These are phyloP conservation scores for Magnaporthiopsis rhizophila DNA, from an alignment of 2,329 filamentous ascomycete species.

Conservation along the genomic window DNA sequence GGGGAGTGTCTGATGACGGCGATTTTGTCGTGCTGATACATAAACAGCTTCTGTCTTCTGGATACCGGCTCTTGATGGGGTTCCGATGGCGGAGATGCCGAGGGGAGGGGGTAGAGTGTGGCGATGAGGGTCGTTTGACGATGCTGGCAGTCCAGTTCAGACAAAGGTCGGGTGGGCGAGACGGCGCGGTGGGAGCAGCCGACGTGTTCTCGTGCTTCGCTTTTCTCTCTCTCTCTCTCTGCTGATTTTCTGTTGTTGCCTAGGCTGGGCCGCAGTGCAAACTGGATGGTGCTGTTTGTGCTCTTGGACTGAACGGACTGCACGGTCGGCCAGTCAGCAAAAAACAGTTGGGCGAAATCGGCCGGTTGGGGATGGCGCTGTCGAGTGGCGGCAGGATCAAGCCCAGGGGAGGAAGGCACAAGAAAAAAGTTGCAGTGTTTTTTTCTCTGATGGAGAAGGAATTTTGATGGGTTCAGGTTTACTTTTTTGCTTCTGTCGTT, in stretches of 20 bases:
- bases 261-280: neutral
- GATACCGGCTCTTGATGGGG: slow-evolving; percentile 16
- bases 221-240: neutral
- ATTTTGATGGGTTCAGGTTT: neutral
- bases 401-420: neutral
- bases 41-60: slow-evolving; percentile 61
- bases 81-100: neutral
- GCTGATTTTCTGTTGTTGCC: neutral
- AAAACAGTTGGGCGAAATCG: neutral
- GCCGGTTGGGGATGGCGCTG: neutral
- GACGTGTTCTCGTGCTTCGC: neutral
- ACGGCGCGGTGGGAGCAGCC: neutral
- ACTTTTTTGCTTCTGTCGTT: neutral
- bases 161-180: slow-evolving; percentile 8
- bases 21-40: slow-evolving; percentile 93
- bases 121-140: slow-evolving; percentile 2
- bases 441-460: too few species aligned
- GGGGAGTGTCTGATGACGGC: slow-evolving; percentile 89
- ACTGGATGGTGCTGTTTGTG: neutral
- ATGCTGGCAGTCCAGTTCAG: slow-evolving; percentile 8
- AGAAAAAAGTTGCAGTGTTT: neutral
- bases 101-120: slow-evolving; percentile 10
- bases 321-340: neutral
- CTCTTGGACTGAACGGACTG: neutral
- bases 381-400: neutral